Base-by-base conservation (phyloP, 768 basidiomycete species). In the Podaxis pistillaris region DNA sequence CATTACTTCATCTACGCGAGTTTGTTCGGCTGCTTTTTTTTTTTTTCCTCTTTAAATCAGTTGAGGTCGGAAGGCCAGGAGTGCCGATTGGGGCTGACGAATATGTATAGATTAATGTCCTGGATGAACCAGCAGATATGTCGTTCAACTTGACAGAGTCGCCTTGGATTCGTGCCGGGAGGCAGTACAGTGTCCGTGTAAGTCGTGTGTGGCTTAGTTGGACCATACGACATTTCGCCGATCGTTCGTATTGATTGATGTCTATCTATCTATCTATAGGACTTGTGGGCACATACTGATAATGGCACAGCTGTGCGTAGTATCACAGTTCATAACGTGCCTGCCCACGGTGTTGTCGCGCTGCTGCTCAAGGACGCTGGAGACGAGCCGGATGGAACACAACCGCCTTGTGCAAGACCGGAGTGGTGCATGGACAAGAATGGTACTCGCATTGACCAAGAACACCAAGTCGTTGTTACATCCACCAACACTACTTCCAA, bases 211-310 rank as follows among this genome's bases (percentile, higher is more conserved):
- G 11, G 33, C 8, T 33, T 33, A 9, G 33, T 33, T 33, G 33
- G 8, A 9, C 40, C 40, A 41, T 41, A 4, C 15, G 2, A 41
- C 17, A 17, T 13, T 13, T 15, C 40, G 40, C 17, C 40, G 4
- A 17, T 33, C 33, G 33, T 0, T 9, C 33, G 8, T 33, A 33
- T 9, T 33, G 33, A 33, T 33, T 33, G 33, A 9, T 9, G 33
- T 9, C 33, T 9, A 33, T 33, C 33, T 33, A 0, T 33, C 8
- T 9, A 33, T 33, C 30, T 86, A 5, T 64, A 90, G 86, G 89
- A 90, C 67, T 76, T 90, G 1, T 90, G 89, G 89, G 70, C 83
- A 2, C 89, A 90, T 70, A 89, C 86, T 19, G 76, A 87, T 66
- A 90, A 88, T 66, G 87, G 87, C 2, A 90, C 85, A 0, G 84